These are phyloP conservation scores for Theileria annulata DNA, from an alignment of 169 alveolate genomes.

Conservation along the genomic window DNA sequence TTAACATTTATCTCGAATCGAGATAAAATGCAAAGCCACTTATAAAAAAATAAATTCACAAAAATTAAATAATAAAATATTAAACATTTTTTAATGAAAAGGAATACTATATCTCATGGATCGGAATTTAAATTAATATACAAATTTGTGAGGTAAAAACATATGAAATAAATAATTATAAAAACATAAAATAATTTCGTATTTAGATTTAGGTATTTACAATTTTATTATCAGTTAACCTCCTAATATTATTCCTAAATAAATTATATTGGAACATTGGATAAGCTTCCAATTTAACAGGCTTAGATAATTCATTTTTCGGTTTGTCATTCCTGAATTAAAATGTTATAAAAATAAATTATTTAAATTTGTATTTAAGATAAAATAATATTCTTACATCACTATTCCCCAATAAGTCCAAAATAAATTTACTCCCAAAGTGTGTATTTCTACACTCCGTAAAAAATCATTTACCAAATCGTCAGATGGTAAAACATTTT, in stretches of 20 bases:
- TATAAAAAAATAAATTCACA: too few species aligned
- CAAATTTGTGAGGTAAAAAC: too few species aligned
- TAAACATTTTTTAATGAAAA: too few species aligned
- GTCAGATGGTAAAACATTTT: constrained; percentile 44
- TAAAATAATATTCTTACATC: constrained; percentile 43
- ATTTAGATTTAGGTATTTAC: background rate
- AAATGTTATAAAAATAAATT: too few species aligned
- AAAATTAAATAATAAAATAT: too few species aligned
- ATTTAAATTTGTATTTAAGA: too few species aligned
- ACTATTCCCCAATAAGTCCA: constrained; percentile 77
- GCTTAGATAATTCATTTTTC: background rate
- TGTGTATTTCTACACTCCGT: constrained; percentile 67
- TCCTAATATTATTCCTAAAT: background rate
- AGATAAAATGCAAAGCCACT: too few species aligned
- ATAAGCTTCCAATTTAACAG: background rate
- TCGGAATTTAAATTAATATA: too few species aligned
- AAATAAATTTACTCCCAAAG: constrained; percentile 70
- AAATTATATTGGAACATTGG: background rate
- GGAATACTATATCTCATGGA: too few species aligned
- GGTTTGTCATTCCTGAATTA: background rate
- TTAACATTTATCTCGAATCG: background rate
- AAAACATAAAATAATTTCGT: too few species aligned
- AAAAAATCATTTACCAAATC: constrained; percentile 62
- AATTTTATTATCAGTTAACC: background rate
- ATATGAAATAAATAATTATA: too few species aligned